Evolutionary conservation across 2,329 filamentous ascomycete genomes (phyloP), one percentile per base, ranked within the genome.

Genomic region (Xylaria hypoxylon): DNA sequence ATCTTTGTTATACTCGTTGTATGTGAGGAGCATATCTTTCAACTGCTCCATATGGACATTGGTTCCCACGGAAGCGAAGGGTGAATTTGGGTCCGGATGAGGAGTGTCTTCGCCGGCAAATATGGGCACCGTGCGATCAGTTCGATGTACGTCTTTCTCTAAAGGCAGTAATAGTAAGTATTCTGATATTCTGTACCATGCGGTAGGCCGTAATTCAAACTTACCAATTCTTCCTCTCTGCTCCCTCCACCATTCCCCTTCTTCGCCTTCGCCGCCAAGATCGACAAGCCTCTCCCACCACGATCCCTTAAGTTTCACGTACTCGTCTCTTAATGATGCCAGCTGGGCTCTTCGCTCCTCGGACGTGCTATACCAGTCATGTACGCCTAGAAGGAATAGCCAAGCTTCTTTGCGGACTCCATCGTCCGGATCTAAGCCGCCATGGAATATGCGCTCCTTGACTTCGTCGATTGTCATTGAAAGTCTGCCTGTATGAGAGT

Each of bases 71-170:
- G 94, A 92, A 13, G 95, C 93, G 79, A 98, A 99, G 0, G 96
- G 95, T 0, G 95, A 98, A 68, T 95, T 92, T 0, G 96, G 96
- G 74, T 99, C 96, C 0, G 96, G 96, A 76, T 99, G 96, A 7
- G 96, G 95, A 45, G 94, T 96, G 75, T 98, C 96, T 80, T 99
- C 96, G 68, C 96, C 96, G 8, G 93, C 91, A 77, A 99, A 99
- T 45, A 99, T 91, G n/a, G 93, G 91, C 33, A 99, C 93, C 51
- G 91, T 93, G 48, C 96, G 92, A 79, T 99, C 96, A 70, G 96
- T 99, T 73, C 96, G 90, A 79, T 99, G 96, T 19, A 99, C 96
- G 76, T 99, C 96, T 81, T 99, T 99, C 79, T 99, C 96, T 97
- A 84, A 8, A 68, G 15, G 10, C 6, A 42, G 3, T 44, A 6